phyloP scores from a whole-genome alignment of 495 filamentous ascomycete species.

The Elaphomyces granulatus region DNA sequence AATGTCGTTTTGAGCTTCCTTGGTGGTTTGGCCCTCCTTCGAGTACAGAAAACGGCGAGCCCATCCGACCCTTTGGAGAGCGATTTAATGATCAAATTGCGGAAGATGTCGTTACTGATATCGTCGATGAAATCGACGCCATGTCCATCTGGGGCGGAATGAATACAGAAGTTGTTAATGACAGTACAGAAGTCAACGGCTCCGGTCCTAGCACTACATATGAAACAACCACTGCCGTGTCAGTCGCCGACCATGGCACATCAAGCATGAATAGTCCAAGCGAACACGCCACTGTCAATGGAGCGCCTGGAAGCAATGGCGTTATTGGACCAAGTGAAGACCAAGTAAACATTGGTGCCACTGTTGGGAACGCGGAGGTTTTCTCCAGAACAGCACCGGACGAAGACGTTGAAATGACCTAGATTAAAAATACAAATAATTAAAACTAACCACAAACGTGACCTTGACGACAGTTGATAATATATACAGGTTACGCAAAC shows the following conservation, averaged over 20 bases:
- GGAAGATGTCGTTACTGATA: constrained; percentile 83
- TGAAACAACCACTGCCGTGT: constrained; percentile 6
- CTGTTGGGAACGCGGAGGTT: constrained; percentile 6
- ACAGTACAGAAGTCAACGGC: constrained; percentile 17
- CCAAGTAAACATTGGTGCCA: constrained; percentile 16
- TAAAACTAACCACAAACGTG: too few species aligned
- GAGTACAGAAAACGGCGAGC: constrained; percentile 18
- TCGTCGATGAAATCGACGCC: constrained; percentile 76
- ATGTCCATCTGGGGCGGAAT: constrained; percentile 35
- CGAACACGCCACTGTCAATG: not conserved
- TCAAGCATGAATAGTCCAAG: not conserved
- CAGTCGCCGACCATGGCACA: not conserved
- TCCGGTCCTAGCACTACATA: constrained; percentile 21
- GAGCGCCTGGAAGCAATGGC: constrained; percentile 1
- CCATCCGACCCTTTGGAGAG: constrained; percentile 50
- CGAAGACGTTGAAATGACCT: constrained; percentile 33
- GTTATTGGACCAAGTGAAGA: constrained; percentile 14
- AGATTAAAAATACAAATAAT: too few species aligned
- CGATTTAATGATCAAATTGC: constrained; percentile 89
- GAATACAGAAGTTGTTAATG: constrained; percentile 25
- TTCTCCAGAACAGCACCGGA: constrained; percentile 2
- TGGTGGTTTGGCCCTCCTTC: constrained; percentile 75
- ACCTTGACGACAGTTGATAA: too few species aligned
- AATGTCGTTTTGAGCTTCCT: constrained; percentile 78
- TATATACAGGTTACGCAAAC: too few species aligned